Base-by-base conservation (phyloP, 2,329 filamentous ascomycete species). In the Alternaria gaisen region DNA sequence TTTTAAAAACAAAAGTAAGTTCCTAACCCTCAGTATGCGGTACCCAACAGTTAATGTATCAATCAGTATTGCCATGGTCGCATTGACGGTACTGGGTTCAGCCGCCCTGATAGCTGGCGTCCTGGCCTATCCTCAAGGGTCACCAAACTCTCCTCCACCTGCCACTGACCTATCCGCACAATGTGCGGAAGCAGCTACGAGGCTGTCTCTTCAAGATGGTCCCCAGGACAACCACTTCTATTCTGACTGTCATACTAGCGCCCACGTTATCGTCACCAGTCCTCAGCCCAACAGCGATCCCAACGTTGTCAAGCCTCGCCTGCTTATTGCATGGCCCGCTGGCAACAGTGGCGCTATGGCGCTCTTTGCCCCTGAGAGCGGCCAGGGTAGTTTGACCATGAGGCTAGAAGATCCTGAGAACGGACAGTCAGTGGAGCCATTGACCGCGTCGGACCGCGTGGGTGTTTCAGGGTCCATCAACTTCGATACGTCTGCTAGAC, bases 221-320 rank as follows among this genome's bases (percentile, higher is more conserved):
- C 87, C 87, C 0, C 88, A 89, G 61, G 81, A 87, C 40, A 89
- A 90, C 68, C 89, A 87, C 75, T 89, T 90, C 76, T 87, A 88
- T 65, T 89, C 87, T 0, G 87, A 90, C 69, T 90, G 87, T 72
- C 82, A 88, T 63, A 81, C 83, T 2, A 83, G 85, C 34, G 82
- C 83, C 5, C 88, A 90, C 65, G 85, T 87, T 0, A 83, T 90
- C 0, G 78, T 90, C 0, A 90, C 87, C 0, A 88, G 82, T 60
- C 87, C 88, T 14, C 73, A 84, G 0, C 68, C 80, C 2, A 80
- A 83, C 16, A 87, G 84, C 57, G 82, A 88, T 65, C 76, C 88
- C 1, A 82, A 79, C 1, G 78, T 87, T 34, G 85, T 88, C 60
- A 80, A 82, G 0, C 87, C 87, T 9, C 81, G 88, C n/a, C 74